Percentiles rank a stretch among this genome's conserved stretches.
These are phyloP conservation scores for Penicillium odoratum DNA, from an alignment of 495 filamentous ascomycete genomes.

Conservation along the genomic window DNA sequence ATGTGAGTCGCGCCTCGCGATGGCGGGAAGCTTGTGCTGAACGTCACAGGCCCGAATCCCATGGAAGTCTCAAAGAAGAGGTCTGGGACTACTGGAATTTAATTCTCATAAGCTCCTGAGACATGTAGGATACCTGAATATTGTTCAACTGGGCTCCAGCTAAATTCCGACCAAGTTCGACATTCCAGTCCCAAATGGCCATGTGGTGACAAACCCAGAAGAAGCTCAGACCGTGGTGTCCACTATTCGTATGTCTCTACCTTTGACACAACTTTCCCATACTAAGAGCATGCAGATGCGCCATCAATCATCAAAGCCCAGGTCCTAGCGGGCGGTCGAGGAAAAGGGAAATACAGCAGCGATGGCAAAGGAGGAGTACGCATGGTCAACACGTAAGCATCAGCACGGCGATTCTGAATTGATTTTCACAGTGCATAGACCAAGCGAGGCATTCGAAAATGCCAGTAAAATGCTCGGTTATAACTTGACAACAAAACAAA, in stretches of 20 bases:
- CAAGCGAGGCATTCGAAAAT: constrained; percentile 29
- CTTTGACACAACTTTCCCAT: background rate
- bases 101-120: constrained; percentile 31
- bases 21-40: background rate
- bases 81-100: constrained; percentile 28
- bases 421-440: constrained; percentile 6
- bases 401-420: background rate
- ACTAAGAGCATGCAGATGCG: constrained; percentile 19
- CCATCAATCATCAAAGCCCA: constrained; percentile 35
- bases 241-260: constrained; percentile 21
- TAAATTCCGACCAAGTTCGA: constrained; percentile 19
- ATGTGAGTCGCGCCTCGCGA: background rate
- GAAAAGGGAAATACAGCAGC: constrained; percentile 32
- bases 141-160: background rate
- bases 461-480: constrained; percentile 37
- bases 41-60: background rate
- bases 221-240: constrained; percentile 28
- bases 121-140: constrained; percentile 19
- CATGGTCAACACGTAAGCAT: constrained; percentile 27
- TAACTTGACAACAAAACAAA: constrained; percentile 34
- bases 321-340: constrained; percentile 34
- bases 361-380: constrained; percentile 35
- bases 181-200: constrained; percentile 31
- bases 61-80: constrained; percentile 20
- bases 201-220: constrained; percentile 23